Conservation (phyloP, 768 basidiomycete species). For the Pisolithus orientalis region DNA sequence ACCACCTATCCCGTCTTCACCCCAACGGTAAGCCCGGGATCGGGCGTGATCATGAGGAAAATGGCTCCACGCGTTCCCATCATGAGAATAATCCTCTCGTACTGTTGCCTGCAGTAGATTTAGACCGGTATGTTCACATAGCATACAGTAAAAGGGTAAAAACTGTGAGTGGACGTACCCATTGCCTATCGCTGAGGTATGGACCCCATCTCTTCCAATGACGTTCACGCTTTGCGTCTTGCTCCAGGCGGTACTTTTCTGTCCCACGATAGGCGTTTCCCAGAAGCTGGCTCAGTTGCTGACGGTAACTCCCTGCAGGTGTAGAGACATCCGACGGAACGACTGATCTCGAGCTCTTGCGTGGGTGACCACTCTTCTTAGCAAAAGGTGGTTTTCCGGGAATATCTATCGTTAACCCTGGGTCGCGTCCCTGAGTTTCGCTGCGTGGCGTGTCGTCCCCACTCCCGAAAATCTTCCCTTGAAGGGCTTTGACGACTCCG, state of each 20-base stretch:
- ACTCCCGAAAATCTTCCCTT: conserved; percentile 65
- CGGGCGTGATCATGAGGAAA: conserved; percentile 92
- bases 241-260: conserved; percentile 79
- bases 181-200: conserved; percentile 94
- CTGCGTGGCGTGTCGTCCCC: conserved; percentile 18
- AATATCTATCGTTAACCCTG: conserved; percentile 61
- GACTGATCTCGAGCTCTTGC: conserved; percentile 37
- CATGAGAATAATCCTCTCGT: conserved; percentile 94
- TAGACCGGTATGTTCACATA: not conserved
- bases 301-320: conserved; percentile 42
- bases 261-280: conserved; percentile 71
- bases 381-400: conserved; percentile 42
- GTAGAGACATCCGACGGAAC: conserved; percentile 8
- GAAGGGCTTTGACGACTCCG: conserved; percentile 53
- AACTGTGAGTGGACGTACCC: conserved; percentile 49
- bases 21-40: conserved; percentile 96
- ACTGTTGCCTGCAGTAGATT: conserved; percentile 73
- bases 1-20: conserved; percentile 96
- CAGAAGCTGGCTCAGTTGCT: conserved; percentile 56
- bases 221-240: conserved; percentile 69
- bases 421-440: conserved; percentile 20
- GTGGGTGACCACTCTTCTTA: conserved; percentile 28
- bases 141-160: conserved; percentile 4
- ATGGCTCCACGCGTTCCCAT: conserved; percentile 94
- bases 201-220: conserved; percentile 99